Percentiles rank a stretch among this genome's conserved stretches.
phyloP scores from a whole-genome alignment of 768 basidiomycete species.

The Auricularia sp. region DNA sequence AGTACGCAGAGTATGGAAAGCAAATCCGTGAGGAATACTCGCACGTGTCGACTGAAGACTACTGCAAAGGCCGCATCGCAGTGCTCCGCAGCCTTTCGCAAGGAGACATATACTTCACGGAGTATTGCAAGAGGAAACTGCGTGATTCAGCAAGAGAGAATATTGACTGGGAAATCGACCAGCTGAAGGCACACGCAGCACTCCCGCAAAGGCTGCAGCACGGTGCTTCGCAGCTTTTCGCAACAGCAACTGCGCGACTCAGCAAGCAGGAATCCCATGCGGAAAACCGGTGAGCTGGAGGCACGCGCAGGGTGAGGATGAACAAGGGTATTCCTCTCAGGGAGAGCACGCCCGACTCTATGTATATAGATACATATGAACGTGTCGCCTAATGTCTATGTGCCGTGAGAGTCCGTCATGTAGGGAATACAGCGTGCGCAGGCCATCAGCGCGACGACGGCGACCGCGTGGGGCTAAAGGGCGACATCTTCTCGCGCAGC shows the following conservation, averaged over 20 bases:
- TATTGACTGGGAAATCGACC: not conserved
- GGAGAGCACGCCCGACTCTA: too few relatives aligned
- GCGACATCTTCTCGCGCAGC: not conserved
- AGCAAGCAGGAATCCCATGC: not conserved
- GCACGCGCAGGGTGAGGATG: not conserved
- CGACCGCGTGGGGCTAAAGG: not conserved
- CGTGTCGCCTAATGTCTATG: too few relatives aligned
- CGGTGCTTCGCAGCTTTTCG: too few relatives aligned
- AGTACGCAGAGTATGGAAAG: not conserved
- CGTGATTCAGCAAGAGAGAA: not conserved
- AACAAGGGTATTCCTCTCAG: too few relatives aligned
- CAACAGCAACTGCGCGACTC: not conserved
- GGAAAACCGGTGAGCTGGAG: not conserved
- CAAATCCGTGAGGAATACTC: not conserved
- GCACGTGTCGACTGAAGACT: not conserved
- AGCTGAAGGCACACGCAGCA: not conserved
- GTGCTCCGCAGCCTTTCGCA: not conserved
- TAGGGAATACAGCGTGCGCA: too few relatives aligned
- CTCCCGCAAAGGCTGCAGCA: not conserved
- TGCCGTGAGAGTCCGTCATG: too few relatives aligned
- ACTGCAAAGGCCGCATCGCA: not conserved
- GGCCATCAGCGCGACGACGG: not conserved
- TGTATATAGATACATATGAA: too few relatives aligned
- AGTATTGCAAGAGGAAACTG: not conserved
- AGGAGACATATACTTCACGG: constrained; percentile 1